Conservation (phyloP, 345 rosid genomes). For the Ailanthus altissimus region DNA sequence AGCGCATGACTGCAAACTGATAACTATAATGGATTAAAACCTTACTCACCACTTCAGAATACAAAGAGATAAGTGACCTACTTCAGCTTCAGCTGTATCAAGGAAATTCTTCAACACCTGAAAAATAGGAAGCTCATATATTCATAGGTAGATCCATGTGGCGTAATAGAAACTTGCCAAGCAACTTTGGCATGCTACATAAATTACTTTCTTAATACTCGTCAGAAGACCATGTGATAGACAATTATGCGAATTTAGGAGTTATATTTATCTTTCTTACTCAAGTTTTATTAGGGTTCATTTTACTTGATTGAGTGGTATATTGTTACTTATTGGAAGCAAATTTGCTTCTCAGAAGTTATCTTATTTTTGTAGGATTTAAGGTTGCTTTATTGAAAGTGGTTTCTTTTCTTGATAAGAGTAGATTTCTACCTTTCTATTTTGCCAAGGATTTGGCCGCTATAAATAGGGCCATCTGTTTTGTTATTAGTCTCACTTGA, state of each 20-base stretch:
- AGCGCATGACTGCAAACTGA: not conserved
- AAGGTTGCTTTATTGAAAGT: not conserved
- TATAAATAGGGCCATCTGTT: not conserved
- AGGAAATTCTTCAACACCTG: constrained; percentile 85
- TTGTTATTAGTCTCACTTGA: not conserved
- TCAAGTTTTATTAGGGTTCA: not conserved
- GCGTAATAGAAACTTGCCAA: not conserved
- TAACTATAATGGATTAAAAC: constrained; percentile 6
- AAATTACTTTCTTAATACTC: not conserved
- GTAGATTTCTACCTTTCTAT: not conserved
- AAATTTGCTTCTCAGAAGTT: not conserved
- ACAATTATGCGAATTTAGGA: not conserved
- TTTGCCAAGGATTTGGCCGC: not conserved
- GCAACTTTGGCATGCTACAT: constrained; percentile 2
- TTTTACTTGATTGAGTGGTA: not conserved
- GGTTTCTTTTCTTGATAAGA: too few relatives aligned
- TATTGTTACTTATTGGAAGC: not conserved
- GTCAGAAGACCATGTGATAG: not conserved
- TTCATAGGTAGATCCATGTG: not conserved
- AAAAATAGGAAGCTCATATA: constrained; percentile 1
- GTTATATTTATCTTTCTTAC: not conserved
- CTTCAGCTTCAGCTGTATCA: constrained; percentile 89
- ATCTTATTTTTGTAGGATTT: not conserved
- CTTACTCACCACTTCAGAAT: constrained; percentile 81
- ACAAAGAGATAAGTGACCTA: constrained; percentile 69